Conservation (phyloP, 2,329 filamentous ascomycete species). For the Dryadomyces quercivorus region DNA sequence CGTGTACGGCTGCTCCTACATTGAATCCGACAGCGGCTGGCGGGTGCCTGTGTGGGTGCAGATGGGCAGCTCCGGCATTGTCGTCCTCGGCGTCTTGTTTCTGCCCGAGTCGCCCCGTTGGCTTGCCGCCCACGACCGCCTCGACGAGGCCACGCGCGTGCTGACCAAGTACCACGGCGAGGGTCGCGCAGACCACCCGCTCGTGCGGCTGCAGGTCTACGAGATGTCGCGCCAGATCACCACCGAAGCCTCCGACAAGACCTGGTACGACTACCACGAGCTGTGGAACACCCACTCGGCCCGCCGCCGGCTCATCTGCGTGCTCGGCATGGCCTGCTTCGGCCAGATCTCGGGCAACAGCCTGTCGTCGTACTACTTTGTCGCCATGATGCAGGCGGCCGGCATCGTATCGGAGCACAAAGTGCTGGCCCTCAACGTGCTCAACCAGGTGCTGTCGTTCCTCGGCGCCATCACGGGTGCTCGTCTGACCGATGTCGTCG, state of each 20-base stretch:
- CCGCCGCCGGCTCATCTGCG: conserved; percentile 27
- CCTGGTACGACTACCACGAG: conserved; percentile 32
- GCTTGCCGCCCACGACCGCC: conserved; percentile 14
- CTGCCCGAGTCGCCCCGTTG: conserved; percentile 17
- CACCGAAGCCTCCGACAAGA: conserved; percentile 27
- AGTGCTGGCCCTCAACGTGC: conserved; percentile 36
- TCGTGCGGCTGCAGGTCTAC: conserved; percentile 15
- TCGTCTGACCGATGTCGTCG: conserved; percentile 40
- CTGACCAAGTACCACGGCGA: conserved; percentile 39
- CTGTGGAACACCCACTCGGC: conserved; percentile 26
- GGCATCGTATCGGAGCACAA: conserved; percentile 36
- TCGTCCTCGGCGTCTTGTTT: conserved; percentile 10
- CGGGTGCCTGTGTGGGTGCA: conserved; percentile 26
- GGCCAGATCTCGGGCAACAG: conserved; percentile 33
- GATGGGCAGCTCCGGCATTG: conserved; percentile 12
- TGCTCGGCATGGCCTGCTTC: conserved; percentile 24
- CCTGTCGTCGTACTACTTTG: conserved; percentile 41
- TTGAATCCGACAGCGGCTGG: conserved; percentile 27
- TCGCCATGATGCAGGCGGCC: conserved; percentile 34
- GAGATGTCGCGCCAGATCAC: conserved; percentile 20
- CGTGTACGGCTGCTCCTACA: conserved; percentile 4
- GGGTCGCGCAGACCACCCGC: conserved; percentile 26
- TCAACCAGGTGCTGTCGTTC: conserved; percentile 41
- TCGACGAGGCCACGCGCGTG: conserved; percentile 12
- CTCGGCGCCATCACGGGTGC: conserved; percentile 40